Evolutionary conservation across 1,139 yeast genomes (phyloP).

Genomic region (Hanseniaspora sp.): DNA sequence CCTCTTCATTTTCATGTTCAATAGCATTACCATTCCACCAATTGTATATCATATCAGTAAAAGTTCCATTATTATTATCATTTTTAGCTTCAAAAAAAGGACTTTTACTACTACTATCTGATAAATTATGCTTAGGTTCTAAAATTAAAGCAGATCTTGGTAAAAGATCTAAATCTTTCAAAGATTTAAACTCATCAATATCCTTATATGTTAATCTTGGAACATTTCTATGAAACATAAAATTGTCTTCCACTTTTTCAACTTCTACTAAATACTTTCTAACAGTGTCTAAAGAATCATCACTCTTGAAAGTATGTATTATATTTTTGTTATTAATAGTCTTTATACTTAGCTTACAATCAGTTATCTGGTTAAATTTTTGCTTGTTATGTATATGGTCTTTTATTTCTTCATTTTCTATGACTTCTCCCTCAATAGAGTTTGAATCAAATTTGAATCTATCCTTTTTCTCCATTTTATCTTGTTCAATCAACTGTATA

Average conservation of each 20-base stretch:
- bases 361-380: constrained; percentile 7
- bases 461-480: constrained; percentile 24
- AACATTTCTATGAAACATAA: constrained; percentile 37
- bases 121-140: constrained; percentile 35
- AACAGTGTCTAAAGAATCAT: constrained; percentile 34
- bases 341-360: constrained; percentile 25
- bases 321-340: constrained; percentile 26
- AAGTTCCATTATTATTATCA: constrained; percentile 21
- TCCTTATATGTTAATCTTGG: constrained; percentile 39
- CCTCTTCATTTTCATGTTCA: not conserved
- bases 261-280: constrained; percentile 49
- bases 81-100: constrained; percentile 20
- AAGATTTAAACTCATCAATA: constrained; percentile 42
- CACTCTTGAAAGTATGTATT: constrained; percentile 23
- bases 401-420: constrained; percentile 9
- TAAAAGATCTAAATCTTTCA: constrained; percentile 40
- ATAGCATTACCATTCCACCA: constrained; percentile 24
- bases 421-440: not conserved
- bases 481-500: constrained; percentile 20
- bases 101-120: constrained; percentile 15
- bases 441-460: constrained; percentile 4
- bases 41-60: constrained; percentile 28
- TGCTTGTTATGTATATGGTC: constrained; percentile 6
- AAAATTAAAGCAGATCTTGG: constrained; percentile 61
- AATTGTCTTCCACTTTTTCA: constrained; percentile 40